Base-by-base conservation (phyloP, 306 rosid genomes). In the Cucurbita argyrosperma region DNA sequence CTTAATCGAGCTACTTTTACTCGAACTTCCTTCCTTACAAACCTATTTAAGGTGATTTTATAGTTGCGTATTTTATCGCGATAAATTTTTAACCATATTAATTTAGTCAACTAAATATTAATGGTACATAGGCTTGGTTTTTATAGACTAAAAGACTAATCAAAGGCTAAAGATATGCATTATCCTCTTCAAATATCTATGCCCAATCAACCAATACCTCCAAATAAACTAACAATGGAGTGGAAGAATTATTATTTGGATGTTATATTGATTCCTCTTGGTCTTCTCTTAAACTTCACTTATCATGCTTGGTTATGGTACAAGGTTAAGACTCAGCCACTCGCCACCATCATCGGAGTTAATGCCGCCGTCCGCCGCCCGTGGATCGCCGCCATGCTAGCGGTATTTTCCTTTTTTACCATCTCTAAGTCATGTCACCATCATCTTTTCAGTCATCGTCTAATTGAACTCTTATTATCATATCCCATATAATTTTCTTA, bases 281-380 rank as follows among this genome's bases (percentile, higher is more conserved):
- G 69, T 12, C 35, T 79, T 73, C 42, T 73, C 40, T 16, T 73
- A 10, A 42, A 23, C n/a, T 19, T 64, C 35, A 4, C 23, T 10
- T 73, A 79, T n/a, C 78, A 79, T 57, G 68, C 67, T 15, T 79
- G 82, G 82, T 58, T 79, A 51, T 74, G 77, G 78, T 37, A 65
- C 62, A 64, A 73, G 60, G 61, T 79, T 43, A 72, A 72, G 9
- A 79, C 78, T 26, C 82, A 73, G 6, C 82, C 82, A 6, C 61
- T 63, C 59, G n/a, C 67, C 35, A 79, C 82, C 68, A 43, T 55
- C 47, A 64, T 79, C 50, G 82, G 78, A n/a, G 45, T 53, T 7
- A 74, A 56, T 64, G 18, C 49, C 7, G 13, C 16, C 7, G 78
- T 42, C 1, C 81, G 78, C 23, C 81, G 78, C 43, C 49, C 11